These are phyloP conservation scores for Dothiorella sarmentorum DNA, from an alignment of 2,329 filamentous ascomycete species.

Conservation along the genomic window DNA sequence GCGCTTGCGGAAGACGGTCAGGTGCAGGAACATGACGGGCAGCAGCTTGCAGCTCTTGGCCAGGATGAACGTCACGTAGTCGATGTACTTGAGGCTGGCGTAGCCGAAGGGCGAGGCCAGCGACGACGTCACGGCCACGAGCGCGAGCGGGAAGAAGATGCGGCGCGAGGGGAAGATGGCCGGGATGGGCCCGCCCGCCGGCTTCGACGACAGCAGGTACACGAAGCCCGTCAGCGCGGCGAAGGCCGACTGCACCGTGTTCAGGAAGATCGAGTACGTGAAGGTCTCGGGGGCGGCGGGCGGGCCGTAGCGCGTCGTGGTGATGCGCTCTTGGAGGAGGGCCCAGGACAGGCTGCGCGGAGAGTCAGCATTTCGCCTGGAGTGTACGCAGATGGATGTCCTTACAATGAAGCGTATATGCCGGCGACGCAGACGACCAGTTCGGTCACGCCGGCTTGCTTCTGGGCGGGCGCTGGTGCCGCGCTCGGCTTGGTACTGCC, in stretches of 20 bases:
- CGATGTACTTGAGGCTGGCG: constrained; percentile 85
- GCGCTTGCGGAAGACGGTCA: constrained; percentile 81
- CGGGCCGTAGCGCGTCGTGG: constrained; percentile 80
- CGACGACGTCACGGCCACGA: constrained; percentile 83
- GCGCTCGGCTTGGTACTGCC: constrained; percentile 32
- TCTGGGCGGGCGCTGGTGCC: constrained; percentile 30
- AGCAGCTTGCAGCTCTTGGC: constrained; percentile 98
- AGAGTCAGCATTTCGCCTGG: neutral
- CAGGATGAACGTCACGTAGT: constrained; percentile 96
- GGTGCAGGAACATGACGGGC: constrained; percentile 96
- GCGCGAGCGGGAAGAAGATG: constrained; percentile 73
- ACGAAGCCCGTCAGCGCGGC: constrained; percentile 76
- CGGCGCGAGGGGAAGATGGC: constrained; percentile 72
- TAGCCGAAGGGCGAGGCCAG: constrained; percentile 96
- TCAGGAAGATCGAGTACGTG: constrained; percentile 90
- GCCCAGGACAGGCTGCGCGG: constrained; percentile 77
- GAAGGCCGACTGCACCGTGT: constrained; percentile 90
- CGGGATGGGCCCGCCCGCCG: constrained; percentile 42
- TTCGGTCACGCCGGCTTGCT: constrained; percentile 62
- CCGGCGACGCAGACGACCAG: constrained; percentile 84
- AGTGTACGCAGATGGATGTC: neutral
- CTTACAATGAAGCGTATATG: constrained; percentile 94
- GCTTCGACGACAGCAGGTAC: constrained; percentile 69
- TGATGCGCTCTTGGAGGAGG: constrained; percentile 94
- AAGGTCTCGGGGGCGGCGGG: constrained; percentile 65